Evolutionary conservation across 805 yeast genomes (phyloP), one percentile per base, ranked within the genome.

Genomic region (Isabelozyma rhagii): DNA sequence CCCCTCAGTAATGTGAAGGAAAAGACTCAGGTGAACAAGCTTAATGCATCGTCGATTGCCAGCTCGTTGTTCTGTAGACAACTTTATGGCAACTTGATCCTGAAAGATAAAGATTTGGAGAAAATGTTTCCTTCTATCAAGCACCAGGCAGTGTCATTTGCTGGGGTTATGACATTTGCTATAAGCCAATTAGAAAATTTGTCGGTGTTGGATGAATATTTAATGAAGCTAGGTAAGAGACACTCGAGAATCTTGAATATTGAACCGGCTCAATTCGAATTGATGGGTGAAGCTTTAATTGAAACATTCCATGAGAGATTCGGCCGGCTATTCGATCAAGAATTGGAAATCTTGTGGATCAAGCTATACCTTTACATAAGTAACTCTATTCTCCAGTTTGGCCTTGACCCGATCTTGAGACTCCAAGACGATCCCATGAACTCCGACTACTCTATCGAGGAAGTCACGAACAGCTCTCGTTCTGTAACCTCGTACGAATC

Each of bases 141-240:
- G 53, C 91, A 87, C 61, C 96, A 89, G 67, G 90, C 94, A 1
- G 80, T 82, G 13, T 80, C 92, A 7, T 85, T 89, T 71, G 90
- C 93, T 0, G 91, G 92, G 5, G 89, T 89, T 15, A 64, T 89
- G 57, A 79, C 87, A 28, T 75, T 82, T 41, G 87, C 92, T 2
- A 81, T 89, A 51, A 67, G 78, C 28, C 82, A 82, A 55, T 69
- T 89, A 47, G 91, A 86, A 47, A 76, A 83, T 54, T 70, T 88
- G 47, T 60, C 75, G 3, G 64, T 67, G 6, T 67, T 88, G 56
- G 84, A 85, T 57, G 85, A 77, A 25, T 84, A 83, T 49, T 67
- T 89, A 45, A 71, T 70, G 42, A 78, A 80, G 44, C 67, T 89
- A 55, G 96, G 92, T 1, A 87, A 86, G 61, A 72, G 89, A 46